Percentiles rank a stretch among this genome's conserved stretches.
Conservation (phyloP, 352 stramenopile genomes). For the Aphanomyces invadans region DNA sequence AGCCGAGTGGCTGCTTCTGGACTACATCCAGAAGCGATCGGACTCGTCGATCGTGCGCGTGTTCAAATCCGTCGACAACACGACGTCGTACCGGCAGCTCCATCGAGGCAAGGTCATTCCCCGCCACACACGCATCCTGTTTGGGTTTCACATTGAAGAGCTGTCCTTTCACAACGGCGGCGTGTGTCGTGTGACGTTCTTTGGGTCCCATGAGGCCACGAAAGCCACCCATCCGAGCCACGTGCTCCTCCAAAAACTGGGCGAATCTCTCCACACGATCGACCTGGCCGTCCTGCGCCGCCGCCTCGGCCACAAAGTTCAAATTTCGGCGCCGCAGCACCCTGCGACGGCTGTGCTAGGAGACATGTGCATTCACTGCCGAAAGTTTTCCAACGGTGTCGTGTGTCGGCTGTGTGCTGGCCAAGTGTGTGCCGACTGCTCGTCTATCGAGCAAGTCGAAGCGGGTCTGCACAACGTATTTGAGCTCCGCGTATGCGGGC, state of each 20-base stretch:
- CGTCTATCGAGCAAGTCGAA: conserved; percentile 16
- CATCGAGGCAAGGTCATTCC: not conserved
- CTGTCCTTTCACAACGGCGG: not conserved
- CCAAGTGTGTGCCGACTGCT: conserved; percentile 11
- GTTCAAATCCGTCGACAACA: conserved; percentile 24
- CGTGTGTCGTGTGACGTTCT: conserved; percentile 19
- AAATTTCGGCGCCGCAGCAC: not conserved
- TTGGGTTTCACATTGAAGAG: conserved; percentile 23
- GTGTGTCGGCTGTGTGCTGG: conserved; percentile 18
- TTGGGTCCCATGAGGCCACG: not conserved
- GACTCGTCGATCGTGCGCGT: conserved; percentile 14
- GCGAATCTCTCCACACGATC: conserved; percentile 12
- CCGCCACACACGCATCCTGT: conserved; percentile 18
- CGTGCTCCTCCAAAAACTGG: conserved; percentile 6
- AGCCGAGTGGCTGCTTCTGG: conserved; percentile 20
- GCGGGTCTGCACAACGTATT: not conserved
- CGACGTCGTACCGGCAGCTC: not conserved
- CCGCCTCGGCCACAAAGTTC: conserved; percentile 8
- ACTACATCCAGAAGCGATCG: conserved; percentile 12
- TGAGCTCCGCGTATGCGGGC: conserved; percentile 17
- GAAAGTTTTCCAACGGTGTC: not conserved
- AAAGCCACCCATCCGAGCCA: conserved; percentile 3
- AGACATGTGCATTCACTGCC: conserved; percentile 4
- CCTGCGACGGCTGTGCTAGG: not conserved
- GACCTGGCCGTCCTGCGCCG: not conserved